phyloP scores from a whole-genome alignment of 1,284 basidiomycete species.

The Phylloporus sp. region DNA sequence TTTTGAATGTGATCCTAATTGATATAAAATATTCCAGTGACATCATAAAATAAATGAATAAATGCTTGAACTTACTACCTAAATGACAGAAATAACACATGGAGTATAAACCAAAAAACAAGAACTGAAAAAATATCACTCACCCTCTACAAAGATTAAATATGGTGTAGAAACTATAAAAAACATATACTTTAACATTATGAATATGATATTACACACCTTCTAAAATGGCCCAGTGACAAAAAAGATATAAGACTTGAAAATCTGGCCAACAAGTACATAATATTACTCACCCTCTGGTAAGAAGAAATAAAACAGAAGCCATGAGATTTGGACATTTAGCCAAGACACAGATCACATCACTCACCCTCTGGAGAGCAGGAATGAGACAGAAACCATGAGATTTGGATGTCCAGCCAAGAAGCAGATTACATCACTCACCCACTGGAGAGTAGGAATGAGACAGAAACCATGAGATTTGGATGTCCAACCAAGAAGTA shows the following conservation, averaged over 20 bases:
- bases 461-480: not conserved
- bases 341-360: not conserved
- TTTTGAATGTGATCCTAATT: not conserved
- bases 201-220: not conserved
- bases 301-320: not conserved
- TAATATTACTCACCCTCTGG: not conserved
- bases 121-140: too few relatives aligned
- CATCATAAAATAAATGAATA: too few relatives aligned
- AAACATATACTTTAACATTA: not conserved
- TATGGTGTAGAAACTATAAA: too few relatives aligned
- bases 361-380: too few relatives aligned
- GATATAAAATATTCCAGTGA: too few relatives aligned
- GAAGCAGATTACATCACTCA: not conserved
- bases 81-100: not conserved
- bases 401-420: not conserved
- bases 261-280: not conserved
- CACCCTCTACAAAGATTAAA: too few relatives aligned
- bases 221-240: not conserved
- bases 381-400: too few relatives aligned
- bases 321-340: not conserved
- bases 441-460: not conserved
- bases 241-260: not conserved
- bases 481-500: not conserved
- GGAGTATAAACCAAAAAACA: too few relatives aligned
- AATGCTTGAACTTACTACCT: not conserved